Evolutionary conservation across 176 grass and related monocot genomes (phyloP), one percentile per base, ranked within the genome.

Genomic region (Oryza coarctata): DNA sequence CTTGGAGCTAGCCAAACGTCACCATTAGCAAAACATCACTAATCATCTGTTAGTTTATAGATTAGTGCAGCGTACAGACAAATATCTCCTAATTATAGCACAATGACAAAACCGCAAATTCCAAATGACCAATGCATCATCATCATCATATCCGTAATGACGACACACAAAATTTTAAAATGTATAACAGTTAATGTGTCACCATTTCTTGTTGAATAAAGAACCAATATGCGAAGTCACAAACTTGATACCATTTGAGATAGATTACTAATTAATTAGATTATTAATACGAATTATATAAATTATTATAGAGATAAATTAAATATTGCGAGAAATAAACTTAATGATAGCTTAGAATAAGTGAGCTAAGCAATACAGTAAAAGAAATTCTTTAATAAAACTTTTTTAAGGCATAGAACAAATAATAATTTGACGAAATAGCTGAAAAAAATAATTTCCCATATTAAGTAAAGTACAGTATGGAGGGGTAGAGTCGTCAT

Each of bases 51-150:
- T n/a, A 60, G 22, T 60, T 20, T 74, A 22, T 44, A 66, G 28
- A 73, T 18, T 25, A 78, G 72, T 30, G 66, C 79, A 4, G 73
- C 69, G 35, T 61, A 67, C 73, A 22, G 67, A 86, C 83, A 82
- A 30, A 35, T 36, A 20, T 83, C 73, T 36, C 41, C 67, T 58
- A 79, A 90, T 90, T 74, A 86, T 86, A 47, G 65, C 44, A 41
- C 10, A 80, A 74, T 71, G 13, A 52, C 55, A 60, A 25, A 9
- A 25, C 5, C 43, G 22, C 29, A 77, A 66, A 47, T 67, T 58
- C 77, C 43, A n/a, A 80, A n/a, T 77, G 55, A 85, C 41, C 20
- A 26, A 2, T 55, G 9, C 67, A 81, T 44, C 68, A 23, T 58
- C 52, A 58, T 9, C 50, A n/a, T 1, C 18, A 52, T 55, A 55